These are phyloP conservation scores for Sphaerulina populicola DNA, from an alignment of 2,329 filamentous ascomycete species.

Conservation along the genomic window DNA sequence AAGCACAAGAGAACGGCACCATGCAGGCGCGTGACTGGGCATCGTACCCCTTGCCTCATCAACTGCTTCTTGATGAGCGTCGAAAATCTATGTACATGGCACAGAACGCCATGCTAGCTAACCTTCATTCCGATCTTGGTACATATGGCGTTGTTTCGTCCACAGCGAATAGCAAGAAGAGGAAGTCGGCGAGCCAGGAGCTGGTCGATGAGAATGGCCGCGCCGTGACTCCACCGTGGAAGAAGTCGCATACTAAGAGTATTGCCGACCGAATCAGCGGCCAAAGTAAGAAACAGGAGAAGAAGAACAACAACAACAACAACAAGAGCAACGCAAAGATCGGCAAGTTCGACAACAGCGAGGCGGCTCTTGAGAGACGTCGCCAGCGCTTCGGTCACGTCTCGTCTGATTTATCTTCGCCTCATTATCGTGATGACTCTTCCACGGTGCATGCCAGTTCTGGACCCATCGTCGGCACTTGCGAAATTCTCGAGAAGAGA, in stretches of 20 bases:
- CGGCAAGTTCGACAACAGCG: conserved; percentile 45
- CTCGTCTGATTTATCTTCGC: conserved; percentile 47
- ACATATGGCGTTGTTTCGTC: conserved; percentile 15
- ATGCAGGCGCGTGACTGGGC: conserved; percentile 76
- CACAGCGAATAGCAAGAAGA: conserved; percentile 55
- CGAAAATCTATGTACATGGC: conserved; percentile 33
- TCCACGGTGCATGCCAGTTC: conserved; percentile 40
- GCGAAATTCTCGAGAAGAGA: conserved; percentile 76
- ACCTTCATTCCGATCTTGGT: conserved; percentile 17
- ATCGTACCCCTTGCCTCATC: conserved; percentile 71
- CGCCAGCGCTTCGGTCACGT: conserved; percentile 65
- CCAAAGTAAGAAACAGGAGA: conserved; percentile 43
- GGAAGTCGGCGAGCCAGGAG: conserved; percentile 65
- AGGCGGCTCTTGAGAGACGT: conserved; percentile 77
- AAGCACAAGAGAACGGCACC: conserved; percentile 61
- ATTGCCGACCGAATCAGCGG: conserved; percentile 72
- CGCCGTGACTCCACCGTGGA: conserved; percentile 58
- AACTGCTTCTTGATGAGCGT: conserved; percentile 67
- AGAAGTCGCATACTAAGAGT: conserved; percentile 52
- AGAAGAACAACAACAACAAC: conserved; percentile 35
- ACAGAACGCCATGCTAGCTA: conserved; percentile 25
- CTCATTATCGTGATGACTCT: conserved; percentile 39
- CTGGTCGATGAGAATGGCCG: conserved; percentile 46
- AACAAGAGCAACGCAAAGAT: conserved; percentile 33
- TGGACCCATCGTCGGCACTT: conserved; percentile 76